Base-by-base conservation (phyloP, 441 rosid genomes). In the Gossypium davidsonii region DNA sequence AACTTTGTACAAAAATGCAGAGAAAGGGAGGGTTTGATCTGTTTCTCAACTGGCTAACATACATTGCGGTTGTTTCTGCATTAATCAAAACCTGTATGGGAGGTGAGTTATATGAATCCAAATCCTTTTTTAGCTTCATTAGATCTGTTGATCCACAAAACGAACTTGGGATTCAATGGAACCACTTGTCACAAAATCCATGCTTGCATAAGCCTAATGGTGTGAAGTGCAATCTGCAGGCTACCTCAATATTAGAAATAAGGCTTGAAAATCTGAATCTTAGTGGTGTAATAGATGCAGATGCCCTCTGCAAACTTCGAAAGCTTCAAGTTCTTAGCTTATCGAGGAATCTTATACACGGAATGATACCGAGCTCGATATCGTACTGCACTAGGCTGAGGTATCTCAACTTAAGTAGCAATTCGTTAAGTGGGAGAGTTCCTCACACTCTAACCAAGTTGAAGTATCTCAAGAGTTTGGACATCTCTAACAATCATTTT, bases 111-210 rank as follows among this genome's bases (percentile, higher is more conserved):
- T 3, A 79, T 0, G 86, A 85, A 78, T 52, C 74, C 18, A 69
- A 78, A 25, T 58, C 74, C 53, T 78, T 84, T 56, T 65, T 67
- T 48, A 64, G 12, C n/a, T 86, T 84, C 72, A 58, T 81, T 1
- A 39, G 72, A 62, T 73, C 77, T 18, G 56, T 83, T n/a, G 86
- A 86, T 77, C 86, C 86, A 2, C 9, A 78, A 61, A 83, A 83
- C 53, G 67, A 28, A 8, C 49, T 79, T 2, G 5, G 65, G 58
- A 28, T 72, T 25, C 49, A 52, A 70, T 58, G 52, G 70, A 67
- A 74, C 21, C 71, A 21, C 49, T 15, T 61, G 10, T 0, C 74
- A 34, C 75, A 60, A 1, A 71, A 61, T 72, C 85, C 86, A 1
- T 81, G 86, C 69, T 74, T 44, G 17, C 31, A 46, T 63, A 66